Base-by-base conservation (phyloP, 2,329 filamentous ascomycete species). In the Emmonsiellopsis sp. region DNA sequence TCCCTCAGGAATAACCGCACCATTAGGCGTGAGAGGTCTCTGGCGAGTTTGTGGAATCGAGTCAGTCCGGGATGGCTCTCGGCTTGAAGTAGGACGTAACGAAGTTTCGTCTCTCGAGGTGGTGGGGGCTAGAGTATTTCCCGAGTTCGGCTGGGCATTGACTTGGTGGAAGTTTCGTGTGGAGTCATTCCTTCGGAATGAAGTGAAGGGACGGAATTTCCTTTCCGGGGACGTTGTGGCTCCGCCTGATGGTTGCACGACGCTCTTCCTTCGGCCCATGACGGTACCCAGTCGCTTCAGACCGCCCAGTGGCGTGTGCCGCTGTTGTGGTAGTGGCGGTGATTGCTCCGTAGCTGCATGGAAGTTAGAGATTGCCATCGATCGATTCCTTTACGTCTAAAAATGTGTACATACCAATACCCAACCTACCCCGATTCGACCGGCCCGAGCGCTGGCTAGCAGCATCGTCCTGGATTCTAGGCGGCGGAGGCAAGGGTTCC, bases 401-500 rank as follows among this genome's bases (percentile, higher is more conserved):
- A 34, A 21, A 31, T 21, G 42, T 42, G 46, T 58, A 65, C 64
- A 67, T 66, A 71, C 68, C 63, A 56, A 69, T 65, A 14, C 66
- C 62, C 42, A 67, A 60, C 55, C 65, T 64, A 34, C 59, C 60
- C 53, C 65, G 67, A 17, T 65, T 73, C 47, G 75, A 79, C 60
- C 70, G 56, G 52, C 72, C 74, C 54, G 80, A 82, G 56, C 76
- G 76, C 57, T 80, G 76, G 60, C 79, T 81, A 54, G 74, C 71
- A 53, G 72, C 68, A 65, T 83, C 80, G 60, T 83, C 80, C 44
- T 71, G 67, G 50, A 68, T 60, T 45, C 63, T 68, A 14, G 72
- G 68, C 7, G 72, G 68, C 21, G 71, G 67, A 31, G 68, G 65
- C 50, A 71, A 65, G 47, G 71, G 66, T 43, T 65, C 63, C 40